Conservation (phyloP, 768 basidiomycete species). For the Mycena capillaripes region DNA sequence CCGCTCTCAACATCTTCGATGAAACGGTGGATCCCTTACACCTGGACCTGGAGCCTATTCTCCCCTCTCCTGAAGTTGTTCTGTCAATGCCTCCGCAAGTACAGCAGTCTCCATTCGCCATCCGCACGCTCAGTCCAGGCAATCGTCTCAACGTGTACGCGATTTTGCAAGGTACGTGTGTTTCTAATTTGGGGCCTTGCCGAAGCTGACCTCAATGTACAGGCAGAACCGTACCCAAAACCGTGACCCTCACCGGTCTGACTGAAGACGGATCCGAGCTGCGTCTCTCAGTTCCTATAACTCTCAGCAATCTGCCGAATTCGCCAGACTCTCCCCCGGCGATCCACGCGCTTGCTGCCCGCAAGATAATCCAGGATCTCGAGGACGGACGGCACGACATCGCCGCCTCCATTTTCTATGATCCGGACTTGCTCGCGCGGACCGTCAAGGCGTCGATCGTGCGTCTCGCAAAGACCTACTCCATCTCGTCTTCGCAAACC, state of each 20-base stretch:
- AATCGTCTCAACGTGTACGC: conserved; percentile 29
- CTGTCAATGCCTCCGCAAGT: conserved; percentile 19
- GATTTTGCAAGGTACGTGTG: conserved; percentile 32
- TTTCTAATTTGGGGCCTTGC: neutral
- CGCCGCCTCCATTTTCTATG: neutral
- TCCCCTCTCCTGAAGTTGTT: conserved; percentile 18
- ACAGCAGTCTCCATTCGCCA: conserved; percentile 35
- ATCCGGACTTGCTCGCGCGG: conserved; percentile 17
- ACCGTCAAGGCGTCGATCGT: conserved; percentile 30
- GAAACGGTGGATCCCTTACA: conserved; percentile 15
- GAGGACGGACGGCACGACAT: conserved; percentile 34
- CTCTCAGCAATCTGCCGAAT: conserved; percentile 31
- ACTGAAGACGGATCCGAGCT: conserved; percentile 25
- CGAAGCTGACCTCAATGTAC: neutral
- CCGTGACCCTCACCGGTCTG: conserved; percentile 25
- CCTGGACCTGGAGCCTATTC: neutral
- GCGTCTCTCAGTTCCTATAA: conserved; percentile 27
- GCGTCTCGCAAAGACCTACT: conserved; percentile 35
- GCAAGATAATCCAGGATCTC: conserved; percentile 34
- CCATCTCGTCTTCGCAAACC: conserved; percentile 34
- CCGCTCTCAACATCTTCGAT: conserved; percentile 24
- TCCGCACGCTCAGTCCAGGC: conserved; percentile 24
- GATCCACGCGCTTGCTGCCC: conserved; percentile 33
- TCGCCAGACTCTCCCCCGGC: conserved; percentile 20
- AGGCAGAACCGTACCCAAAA: conserved; percentile 32